Evolutionary conservation across 129 eudicot species (phyloP), one percentile per base, ranked within the genome.

Genomic region (Helianthus tuberosus): DNA sequence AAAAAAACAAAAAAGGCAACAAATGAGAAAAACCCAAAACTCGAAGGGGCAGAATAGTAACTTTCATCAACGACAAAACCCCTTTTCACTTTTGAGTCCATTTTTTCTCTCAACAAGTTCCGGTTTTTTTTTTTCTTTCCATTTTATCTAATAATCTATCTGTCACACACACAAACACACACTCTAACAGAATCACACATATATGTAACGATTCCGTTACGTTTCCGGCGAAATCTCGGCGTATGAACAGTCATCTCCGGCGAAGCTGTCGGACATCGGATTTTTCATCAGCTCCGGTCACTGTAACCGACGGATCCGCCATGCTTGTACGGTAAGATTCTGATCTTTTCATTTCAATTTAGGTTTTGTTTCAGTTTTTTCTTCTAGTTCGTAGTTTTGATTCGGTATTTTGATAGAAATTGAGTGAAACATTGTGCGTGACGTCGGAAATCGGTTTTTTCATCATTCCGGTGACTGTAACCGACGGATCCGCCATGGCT

Each of bases 51-150:
- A 8, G 11, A 27, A 76, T 0, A 3, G 25, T 48, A 77, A 70
- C 43, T 60, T 77, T 12, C 11, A 20, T 41, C 58, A 75, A 75
- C 74, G 71, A 77, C 81, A 69, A 69, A 69, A 61, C 23, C 46
- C 43, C 75, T 69, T 68, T 69, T 48, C 71, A 74, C 78, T 63
- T 6, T 74, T 74, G 63, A 51, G 50, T 63, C 71, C 70, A 62
- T 55, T 55, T 66, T 65, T 55, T 75, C 79, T 53, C 73, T 65
- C 68, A 75, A 76, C 74, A 76, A 68, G 81, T 69, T 58, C 60
- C 75, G 69, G 75, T 77, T 77, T 77, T 23, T 66, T 41, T 57
- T 32, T 5, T 13, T 29, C 79, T 43, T 65, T 39, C 79, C 64
- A 51, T 64, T 75, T 75, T 75, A 75, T 75, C 79, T 52, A 11